Evolutionary conservation across 352 stramenopile genomes (phyloP).

Genomic region (Pythium scleroteichum): DNA sequence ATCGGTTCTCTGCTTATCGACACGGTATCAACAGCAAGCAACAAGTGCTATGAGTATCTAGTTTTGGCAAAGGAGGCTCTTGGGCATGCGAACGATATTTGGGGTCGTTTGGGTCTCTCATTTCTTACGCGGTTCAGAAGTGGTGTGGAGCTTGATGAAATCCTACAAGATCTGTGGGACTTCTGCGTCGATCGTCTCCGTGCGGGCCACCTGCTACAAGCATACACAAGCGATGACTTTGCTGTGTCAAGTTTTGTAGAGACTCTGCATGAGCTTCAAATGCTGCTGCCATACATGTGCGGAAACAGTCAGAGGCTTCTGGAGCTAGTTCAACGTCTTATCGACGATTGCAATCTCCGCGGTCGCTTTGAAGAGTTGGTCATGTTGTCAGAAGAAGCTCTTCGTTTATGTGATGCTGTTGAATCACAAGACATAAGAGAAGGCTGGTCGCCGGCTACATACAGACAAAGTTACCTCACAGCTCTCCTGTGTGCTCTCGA

Average conservation of each 20-base stretch:
- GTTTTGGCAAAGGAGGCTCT: constrained; percentile 56
- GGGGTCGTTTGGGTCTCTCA: constrained; percentile 63
- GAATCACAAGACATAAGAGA: constrained; percentile 39
- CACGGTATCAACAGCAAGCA: constrained; percentile 45
- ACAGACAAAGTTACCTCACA: constrained; percentile 47
- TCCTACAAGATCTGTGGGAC: constrained; percentile 81
- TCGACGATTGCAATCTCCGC: constrained; percentile 45
- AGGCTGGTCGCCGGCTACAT: constrained; percentile 24
- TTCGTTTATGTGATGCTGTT: constrained; percentile 56
- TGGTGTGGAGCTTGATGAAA: constrained; percentile 64
- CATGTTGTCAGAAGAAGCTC: constrained; percentile 57
- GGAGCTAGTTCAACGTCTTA: constrained; percentile 47
- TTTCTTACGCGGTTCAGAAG: constrained; percentile 67
- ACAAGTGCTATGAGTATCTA: constrained; percentile 59
- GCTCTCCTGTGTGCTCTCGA: constrained; percentile 56
- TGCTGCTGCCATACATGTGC: constrained; percentile 65
- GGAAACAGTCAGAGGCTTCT: constrained; percentile 44
- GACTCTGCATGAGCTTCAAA: constrained; percentile 69
- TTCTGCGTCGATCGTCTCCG: constrained; percentile 69
- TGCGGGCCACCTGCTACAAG: constrained; percentile 40
- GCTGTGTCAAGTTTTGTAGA: constrained; percentile 37
- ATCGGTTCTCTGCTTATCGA: constrained; percentile 65
- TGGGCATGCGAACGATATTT: constrained; percentile 46
- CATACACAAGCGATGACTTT: background rate
- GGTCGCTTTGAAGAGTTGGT: constrained; percentile 41